These are phyloP conservation scores for Stagonosporopsis vannaccii DNA, from an alignment of 2,329 filamentous ascomycete species.

Conservation along the genomic window DNA sequence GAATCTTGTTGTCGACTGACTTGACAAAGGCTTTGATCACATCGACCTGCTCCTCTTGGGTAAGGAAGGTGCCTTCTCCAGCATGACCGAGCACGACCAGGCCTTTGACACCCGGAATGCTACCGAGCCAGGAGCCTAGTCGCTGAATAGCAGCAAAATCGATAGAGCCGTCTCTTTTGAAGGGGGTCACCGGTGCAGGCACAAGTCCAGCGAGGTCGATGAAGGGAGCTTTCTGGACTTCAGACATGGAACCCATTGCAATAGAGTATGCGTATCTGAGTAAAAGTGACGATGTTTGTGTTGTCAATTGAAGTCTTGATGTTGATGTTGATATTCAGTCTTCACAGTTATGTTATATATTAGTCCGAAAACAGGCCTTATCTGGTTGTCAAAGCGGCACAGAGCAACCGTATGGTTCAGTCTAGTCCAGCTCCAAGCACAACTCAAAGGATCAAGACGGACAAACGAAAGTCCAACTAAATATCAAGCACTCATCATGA, in stretches of 20 bases:
- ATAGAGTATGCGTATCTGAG: background rate
- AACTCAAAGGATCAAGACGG: background rate
- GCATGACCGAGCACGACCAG: slow-evolving; percentile 64
- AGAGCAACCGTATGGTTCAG: background rate
- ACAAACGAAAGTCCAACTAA: background rate
- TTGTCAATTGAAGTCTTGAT: background rate
- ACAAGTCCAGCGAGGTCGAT: slow-evolving; percentile 60
- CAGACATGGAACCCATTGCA: slow-evolving; percentile 35
- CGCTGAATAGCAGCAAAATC: slow-evolving; percentile 63
- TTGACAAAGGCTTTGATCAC: slow-evolving; percentile 63
- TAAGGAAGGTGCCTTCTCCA: slow-evolving; percentile 63
- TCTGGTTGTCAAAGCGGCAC: background rate
- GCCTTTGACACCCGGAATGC: slow-evolving; percentile 60
- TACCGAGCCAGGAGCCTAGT: slow-evolving; percentile 62
- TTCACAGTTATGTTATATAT: background rate
- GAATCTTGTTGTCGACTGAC: slow-evolving; percentile 59
- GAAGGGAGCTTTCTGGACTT: slow-evolving; percentile 29
- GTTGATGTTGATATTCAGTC: background rate
- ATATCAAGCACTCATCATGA: background rate
- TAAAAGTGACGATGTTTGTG: background rate
- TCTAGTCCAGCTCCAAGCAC: background rate
- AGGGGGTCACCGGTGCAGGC: slow-evolving; percentile 61
- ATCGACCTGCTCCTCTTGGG: slow-evolving; percentile 57
- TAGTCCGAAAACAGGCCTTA: background rate
- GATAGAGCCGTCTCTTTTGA: slow-evolving; percentile 57